Base-by-base conservation (phyloP, 2,329 filamentous ascomycete genomes). In the Aspergillus fumigatiaffinis region DNA sequence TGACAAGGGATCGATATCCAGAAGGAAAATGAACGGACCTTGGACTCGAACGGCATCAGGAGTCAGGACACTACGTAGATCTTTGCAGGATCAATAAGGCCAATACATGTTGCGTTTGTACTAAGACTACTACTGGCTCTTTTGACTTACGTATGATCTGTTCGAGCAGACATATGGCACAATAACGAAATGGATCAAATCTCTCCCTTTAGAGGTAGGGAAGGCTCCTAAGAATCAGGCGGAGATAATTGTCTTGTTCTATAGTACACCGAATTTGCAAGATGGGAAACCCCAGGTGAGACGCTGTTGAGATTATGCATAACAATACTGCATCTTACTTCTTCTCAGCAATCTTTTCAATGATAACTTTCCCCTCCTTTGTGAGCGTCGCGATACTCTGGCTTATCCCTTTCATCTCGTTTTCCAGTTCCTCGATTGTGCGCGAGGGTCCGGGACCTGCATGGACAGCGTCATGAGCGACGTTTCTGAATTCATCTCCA, bases 361-460 rank as follows among this genome's bases (percentile, higher is more conserved):
- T 86, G 41, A 79, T 78, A n/a, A 88, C 86, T 71, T 88, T 88
- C 20, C 87, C 87, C 62, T 86, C 83, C 63, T 79, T 77, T 17
- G 77, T 77, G 29, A 87, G 80, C 41, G 76, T 81, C 0, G 84
- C 85, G 47, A 88, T 76, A 54, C 64, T 70, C 47, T 70, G 70
- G 41, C 63, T 64, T 25, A 67, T 62, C 26, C 67, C 71, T n/a
- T 66, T 57, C 23, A 68, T 57, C 52, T 73, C 71, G n/a, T 71
- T 60, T 54, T 60, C 67, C 47, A 71, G 53, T 21, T 67, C 62
- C 41, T 71, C 68, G 38, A 69, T 60, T 9, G 71, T 66, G 48
- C 68, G 66, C 20, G 65, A 60, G 29, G 69, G 63, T 1, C 63
- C 67, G 4, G 71, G 55, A 9, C 66, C 63, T 32, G 63, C 55